Percentiles rank a stretch among this genome's conserved stretches.
These are phyloP conservation scores for Trichoderma atroviride DNA, from an alignment of 2,329 filamentous ascomycete species.

Conservation along the genomic window DNA sequence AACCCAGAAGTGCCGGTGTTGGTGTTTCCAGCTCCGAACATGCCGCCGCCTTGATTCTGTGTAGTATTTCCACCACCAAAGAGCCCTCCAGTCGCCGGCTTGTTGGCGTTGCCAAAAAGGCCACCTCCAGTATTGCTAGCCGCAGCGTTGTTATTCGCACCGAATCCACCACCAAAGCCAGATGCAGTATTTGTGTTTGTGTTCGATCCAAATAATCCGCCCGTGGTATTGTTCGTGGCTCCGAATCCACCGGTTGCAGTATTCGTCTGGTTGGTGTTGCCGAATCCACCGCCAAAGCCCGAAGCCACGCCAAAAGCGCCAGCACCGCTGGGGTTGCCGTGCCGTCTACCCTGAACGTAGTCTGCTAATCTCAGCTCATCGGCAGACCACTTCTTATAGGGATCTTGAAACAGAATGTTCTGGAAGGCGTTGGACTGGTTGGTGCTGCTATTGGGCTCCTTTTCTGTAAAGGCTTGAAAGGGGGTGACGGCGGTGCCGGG, in stretches of 20 bases:
- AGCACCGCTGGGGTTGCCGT: conserved; percentile 79
- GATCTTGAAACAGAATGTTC: conserved; percentile 75
- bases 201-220: conserved; percentile 43
- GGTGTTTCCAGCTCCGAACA: conserved; percentile 44
- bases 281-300: conserved; percentile 55
- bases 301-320: conserved; percentile 76
- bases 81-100: conserved; percentile 37
- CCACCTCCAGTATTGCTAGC: conserved; percentile 34
- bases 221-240: conserved; percentile 29
- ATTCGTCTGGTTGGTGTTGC: conserved; percentile 40
- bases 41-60: conserved; percentile 37
- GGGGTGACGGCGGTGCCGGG: conserved; percentile 71
- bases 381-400: conserved; percentile 88
- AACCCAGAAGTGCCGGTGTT: conserved; percentile 41
- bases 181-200: conserved; percentile 34
- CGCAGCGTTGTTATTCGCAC: conserved; percentile 34
- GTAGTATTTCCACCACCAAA: conserved; percentile 40
- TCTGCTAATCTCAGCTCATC: conserved; percentile 82
- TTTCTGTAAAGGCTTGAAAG: conserved; percentile 72
- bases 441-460: conserved; percentile 62
- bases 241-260: conserved; percentile 37
- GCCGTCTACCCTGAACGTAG: conserved; percentile 83
- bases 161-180: conserved; percentile 45
- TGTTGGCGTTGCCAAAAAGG: conserved; percentile 34
- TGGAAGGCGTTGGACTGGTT: conserved; percentile 67